phyloP scores from a whole-genome alignment of 2,329 filamentous ascomycete genomes.

The Gliomastix tumulicola region DNA sequence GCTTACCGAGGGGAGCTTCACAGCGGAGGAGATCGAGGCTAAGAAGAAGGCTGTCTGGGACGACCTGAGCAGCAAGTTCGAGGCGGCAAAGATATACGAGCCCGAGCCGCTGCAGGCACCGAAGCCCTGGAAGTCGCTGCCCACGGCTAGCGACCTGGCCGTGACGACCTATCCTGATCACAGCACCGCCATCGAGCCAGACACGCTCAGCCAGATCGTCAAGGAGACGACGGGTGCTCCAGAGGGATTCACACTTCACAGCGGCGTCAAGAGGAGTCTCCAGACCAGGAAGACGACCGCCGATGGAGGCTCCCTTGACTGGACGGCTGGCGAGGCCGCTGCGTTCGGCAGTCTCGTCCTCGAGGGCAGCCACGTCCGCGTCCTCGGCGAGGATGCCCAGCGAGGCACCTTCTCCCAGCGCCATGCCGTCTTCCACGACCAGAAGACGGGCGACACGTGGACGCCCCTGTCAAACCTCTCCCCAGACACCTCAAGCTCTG shows the following conservation, averaged over 20 bases:
- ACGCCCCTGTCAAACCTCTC: constrained; percentile 85
- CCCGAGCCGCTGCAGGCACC: constrained; percentile 58
- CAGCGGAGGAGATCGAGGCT: constrained; percentile 95
- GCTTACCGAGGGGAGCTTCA: constrained; percentile 87
- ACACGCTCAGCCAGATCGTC: constrained; percentile 74
- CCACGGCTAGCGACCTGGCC: constrained; percentile 85
- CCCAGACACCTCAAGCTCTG: too few relatives aligned
- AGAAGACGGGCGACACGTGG: constrained; percentile 88
- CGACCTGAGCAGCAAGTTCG: constrained; percentile 96
- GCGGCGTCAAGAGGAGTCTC: constrained; percentile 96
- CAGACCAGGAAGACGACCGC: constrained; percentile 81
- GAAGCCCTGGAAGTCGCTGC: constrained; percentile 67
- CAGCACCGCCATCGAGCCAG: constrained; percentile 70
- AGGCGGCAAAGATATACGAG: constrained; percentile 95
- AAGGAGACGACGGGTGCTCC: constrained; percentile 71
- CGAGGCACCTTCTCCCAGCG: constrained; percentile 99
- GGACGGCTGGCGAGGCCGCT: constrained; percentile 92
- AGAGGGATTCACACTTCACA: constrained; percentile 83
- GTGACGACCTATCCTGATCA: constrained; percentile 90
- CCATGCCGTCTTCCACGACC: constrained; percentile 95
- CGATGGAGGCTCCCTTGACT: constrained; percentile 94
- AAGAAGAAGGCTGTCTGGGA: constrained; percentile 99
- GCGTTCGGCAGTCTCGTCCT: constrained; percentile 87
- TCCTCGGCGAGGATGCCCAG: constrained; percentile 98
- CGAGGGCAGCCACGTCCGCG: constrained; percentile 94